phyloP scores from a whole-genome alignment of 2,329 filamentous ascomycete species.

The Colletotrichum gigasporum region DNA sequence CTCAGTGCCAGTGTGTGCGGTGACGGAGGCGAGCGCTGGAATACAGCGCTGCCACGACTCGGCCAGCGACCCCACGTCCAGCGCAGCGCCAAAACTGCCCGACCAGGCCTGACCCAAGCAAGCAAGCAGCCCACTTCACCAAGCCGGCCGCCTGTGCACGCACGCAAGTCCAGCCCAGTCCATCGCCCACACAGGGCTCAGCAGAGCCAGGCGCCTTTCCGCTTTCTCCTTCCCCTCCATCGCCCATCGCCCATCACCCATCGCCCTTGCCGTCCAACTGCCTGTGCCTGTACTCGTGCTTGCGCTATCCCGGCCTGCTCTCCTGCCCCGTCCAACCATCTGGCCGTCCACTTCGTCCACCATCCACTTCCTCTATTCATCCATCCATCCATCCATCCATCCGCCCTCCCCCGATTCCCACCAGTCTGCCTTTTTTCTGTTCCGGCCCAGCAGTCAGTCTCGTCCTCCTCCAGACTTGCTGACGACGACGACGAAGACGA shows the following conservation, averaged over 20 bases:
- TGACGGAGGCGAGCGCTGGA: no score
- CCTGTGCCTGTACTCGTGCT: no score
- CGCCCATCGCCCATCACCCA: no score
- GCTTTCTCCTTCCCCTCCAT: background rate
- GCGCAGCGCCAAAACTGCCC: background rate
- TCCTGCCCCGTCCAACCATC: background rate
- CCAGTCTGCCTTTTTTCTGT: slow-evolving; percentile 17
- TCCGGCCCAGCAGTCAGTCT: slow-evolving; percentile 1
- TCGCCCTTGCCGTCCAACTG: background rate
- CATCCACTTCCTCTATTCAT: background rate
- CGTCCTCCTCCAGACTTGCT: slow-evolving; percentile 9
- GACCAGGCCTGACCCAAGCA: background rate
- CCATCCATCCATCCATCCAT: slow-evolving; percentile 5
- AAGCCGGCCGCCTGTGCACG: background rate
- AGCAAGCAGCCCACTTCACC: background rate
- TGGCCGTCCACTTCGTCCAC: background rate
- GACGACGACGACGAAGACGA: background rate
- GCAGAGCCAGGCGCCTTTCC: background rate
- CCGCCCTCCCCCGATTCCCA: background rate
- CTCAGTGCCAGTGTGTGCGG: no score
- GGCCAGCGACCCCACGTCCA: background rate
- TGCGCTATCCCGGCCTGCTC: background rate
- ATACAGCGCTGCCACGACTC: background rate
- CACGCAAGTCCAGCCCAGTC: slow-evolving; percentile 25
- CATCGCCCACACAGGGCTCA: background rate